phyloP scores from a whole-genome alignment of 305 asterid species.

The Coffea humblotiana region DNA sequence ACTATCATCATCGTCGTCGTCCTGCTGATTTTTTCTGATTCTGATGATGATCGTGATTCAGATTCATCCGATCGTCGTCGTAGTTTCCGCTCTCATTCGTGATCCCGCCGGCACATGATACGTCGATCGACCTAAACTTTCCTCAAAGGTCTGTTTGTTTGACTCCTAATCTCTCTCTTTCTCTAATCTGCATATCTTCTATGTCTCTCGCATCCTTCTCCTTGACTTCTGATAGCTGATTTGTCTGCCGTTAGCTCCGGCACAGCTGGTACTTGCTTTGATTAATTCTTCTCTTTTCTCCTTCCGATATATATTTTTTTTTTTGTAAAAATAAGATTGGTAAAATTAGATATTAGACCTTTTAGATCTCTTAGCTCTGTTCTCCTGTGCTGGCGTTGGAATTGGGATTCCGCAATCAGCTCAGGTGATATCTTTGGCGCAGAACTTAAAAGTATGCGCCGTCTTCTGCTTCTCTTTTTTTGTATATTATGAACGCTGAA shows the following conservation, averaged over 20 bases:
- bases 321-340: no score
- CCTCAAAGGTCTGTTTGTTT: neutral
- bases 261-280: no score
- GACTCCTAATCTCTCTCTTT: neutral
- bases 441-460: no score
- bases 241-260: no score
- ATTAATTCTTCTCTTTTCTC: neutral
- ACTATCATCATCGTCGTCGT: neutral
- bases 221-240: no score
- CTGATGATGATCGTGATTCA: neutral
- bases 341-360: neutral
- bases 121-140: no score
- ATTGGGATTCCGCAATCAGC: neutral
- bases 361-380: neutral
- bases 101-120: neutral
- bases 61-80: neutral
- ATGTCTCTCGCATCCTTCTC: no score
- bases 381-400: neutral
- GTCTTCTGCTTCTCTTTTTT: neutral
- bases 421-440: neutral
- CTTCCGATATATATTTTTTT: neutral
- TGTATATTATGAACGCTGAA: no score
- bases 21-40: neutral
- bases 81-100: neutral
- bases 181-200: no score